Conservation (phyloP, 805 yeast species). For the Kluyveromyces dobzhanskii region DNA sequence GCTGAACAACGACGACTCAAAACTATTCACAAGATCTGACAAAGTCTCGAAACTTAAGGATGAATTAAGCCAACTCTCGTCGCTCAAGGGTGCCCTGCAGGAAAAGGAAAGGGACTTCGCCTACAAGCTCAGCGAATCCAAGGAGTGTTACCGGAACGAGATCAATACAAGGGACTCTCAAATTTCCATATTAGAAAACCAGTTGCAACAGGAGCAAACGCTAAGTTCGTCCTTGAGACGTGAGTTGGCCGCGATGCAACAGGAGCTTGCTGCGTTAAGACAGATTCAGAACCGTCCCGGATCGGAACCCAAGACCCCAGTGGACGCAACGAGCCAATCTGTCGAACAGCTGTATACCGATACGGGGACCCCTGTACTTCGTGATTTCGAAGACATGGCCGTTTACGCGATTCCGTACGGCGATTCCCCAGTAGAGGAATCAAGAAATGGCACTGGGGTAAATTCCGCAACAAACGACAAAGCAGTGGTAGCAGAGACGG, state of each 20-base stretch:
- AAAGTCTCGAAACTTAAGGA: slow-evolving; percentile 7
- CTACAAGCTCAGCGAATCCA: slow-evolving; percentile 8
- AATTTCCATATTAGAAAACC: background rate
- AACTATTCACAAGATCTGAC: slow-evolving; percentile 23
- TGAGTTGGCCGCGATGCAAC: background rate
- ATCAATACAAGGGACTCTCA: slow-evolving; percentile 3
- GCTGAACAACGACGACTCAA: slow-evolving; percentile 36
- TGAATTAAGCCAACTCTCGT: slow-evolving; percentile 4
- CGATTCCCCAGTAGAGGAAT: slow-evolving; percentile 16
- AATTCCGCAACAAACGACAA: slow-evolving; percentile 9
- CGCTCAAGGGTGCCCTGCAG: background rate
- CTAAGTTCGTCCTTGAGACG: background rate
- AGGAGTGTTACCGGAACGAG: slow-evolving; percentile 8
- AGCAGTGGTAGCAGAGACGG: slow-evolving; percentile 10
- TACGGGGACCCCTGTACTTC: slow-evolving; percentile 27
- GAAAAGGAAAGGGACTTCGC: slow-evolving; percentile 1
- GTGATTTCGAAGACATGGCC: slow-evolving; percentile 28
- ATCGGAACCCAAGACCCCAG: background rate
- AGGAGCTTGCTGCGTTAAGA: background rate
- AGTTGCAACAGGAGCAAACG: slow-evolving; percentile 3
- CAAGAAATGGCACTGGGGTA: background rate
- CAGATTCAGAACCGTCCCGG: background rate
- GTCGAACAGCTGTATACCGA: slow-evolving; percentile 3
- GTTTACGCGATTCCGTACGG: slow-evolving; percentile 24
- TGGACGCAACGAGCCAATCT: background rate